A percentile compares a stretch with the other conserved stretches of the same genome.
phyloP scores from a whole-genome alignment of 1,284 basidiomycete genomes.

The Cystobasidium sp. region DNA sequence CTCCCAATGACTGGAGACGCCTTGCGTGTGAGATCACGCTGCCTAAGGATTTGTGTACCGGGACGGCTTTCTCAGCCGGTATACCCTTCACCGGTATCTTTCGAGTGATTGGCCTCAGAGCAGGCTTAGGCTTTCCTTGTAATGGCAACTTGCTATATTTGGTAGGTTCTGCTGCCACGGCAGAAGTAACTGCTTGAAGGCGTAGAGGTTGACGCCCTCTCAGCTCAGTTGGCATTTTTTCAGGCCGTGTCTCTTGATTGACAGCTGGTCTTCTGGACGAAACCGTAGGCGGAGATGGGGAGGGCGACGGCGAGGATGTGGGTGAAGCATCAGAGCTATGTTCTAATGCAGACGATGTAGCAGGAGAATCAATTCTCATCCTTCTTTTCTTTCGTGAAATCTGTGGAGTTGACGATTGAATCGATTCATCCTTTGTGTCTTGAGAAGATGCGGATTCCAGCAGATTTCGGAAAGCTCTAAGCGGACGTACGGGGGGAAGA shows the following conservation, averaged over 20 bases:
- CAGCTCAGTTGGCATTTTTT: background rate
- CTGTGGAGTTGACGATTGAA: conserved; percentile 15
- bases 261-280: background rate
- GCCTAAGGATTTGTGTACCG: background rate
- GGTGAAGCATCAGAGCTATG: background rate
- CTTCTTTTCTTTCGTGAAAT: background rate
- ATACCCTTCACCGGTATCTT: conserved; percentile 11
- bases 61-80: background rate
- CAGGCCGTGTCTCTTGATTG: background rate
- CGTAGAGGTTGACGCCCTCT: conserved; percentile 14
- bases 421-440: conserved; percentile 2
- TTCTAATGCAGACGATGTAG: background rate
- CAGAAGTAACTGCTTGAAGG: conserved; percentile 5
- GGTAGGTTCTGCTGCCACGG: background rate
- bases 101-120: background rate
- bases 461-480: background rate
- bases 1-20: conserved; percentile 14
- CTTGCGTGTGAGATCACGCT: conserved; percentile 15
- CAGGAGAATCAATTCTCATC: background rate
- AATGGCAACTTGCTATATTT: background rate
- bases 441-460: background rate
- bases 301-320: conserved; percentile 4
- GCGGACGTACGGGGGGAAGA: no score
- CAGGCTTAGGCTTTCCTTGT: background rate
- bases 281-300: background rate